Evolutionary conservation across 441 rosid genomes (phyloP), one percentile per base, ranked within the genome.

Genomic region (Adansonia madagascariensis): DNA sequence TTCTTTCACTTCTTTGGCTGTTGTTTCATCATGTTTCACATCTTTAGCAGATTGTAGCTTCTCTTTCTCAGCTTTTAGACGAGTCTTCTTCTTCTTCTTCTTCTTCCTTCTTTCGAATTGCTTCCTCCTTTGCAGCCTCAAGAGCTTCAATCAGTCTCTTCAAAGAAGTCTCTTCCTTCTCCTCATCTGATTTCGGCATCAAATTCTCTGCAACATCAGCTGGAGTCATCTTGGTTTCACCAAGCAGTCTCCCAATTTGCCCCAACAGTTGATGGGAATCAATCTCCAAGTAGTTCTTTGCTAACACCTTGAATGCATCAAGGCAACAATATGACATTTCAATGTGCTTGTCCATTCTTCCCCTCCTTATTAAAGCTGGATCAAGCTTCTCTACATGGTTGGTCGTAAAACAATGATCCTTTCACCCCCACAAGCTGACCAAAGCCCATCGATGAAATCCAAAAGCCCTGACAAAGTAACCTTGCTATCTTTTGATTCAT

Each of bases 381-480:
- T 73, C 76, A 57, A 57, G 76, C 22, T 59, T 73, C 17, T 57
- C 66, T 0, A 73, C 14, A 73, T 73, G 0, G 10, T 73, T 73
- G 0, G 76, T 73, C 0, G 76, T 73, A 7, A 73, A 17, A 59
- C 41, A 59, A 73, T 43, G 66, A 73, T 59, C 15, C 76, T 73
- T 73, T 73, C 76, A 41, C 79, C 74, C 11, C 82, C 78, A 44
- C 80, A 75, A 5, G 82, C 59, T 2, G 84, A 82, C 82, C 84
- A 82, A 9, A 82, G 64, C 27, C 84, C 82, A 22, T 82, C 84
- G 31, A 82, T 76, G 65, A 52, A 79, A 62, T 82, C 79, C 60
- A 76, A 44, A 17, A 82, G 80, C 8, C 80, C 80, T 1, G 85
- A 82, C 12, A 79, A 61, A 66, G 85, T 82, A 4, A 82, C 82